Evolutionary conservation across 768 basidiomycete species (phyloP), one percentile per base, ranked within the genome.

Genomic region (Hygrophoropsis aurantiaca): DNA sequence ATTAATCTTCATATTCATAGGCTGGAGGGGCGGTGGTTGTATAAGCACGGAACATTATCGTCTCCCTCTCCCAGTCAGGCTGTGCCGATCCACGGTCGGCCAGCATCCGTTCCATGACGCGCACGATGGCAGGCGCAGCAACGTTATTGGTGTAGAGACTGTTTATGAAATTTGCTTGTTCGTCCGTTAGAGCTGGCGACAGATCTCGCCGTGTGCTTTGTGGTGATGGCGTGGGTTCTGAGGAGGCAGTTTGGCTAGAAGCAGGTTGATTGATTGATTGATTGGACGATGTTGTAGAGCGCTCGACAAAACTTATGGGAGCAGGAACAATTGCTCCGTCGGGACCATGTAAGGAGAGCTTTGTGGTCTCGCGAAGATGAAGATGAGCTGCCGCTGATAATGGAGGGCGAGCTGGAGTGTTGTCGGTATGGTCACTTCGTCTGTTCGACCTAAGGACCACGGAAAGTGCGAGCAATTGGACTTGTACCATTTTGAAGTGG

Each of bases 81-180:
- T n/a, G n/a, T n/a, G n/a, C 27, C 6, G 27, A 30, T 30, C 13
- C 27, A 6, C 13, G 27, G 6, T 13, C 7, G 27, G 57, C 50
- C 15, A 58, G 46, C 50, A 58, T 58, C 21, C 57, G 35, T 38
- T 54, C 56, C 30, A 58, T 58, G 11, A 58, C 53, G 2, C 56
- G 50, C 6, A 53, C 52, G 15, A 58, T 42, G 34, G 48, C 57
- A n/a, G 19, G 33, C 2, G 53, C 44, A 6, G 57, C 56, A 15
- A 58, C 40, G 20, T 50, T 54, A 13, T 55, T 52, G 24, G 34
- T 16, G 13, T 52, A 52, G 23, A 58, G 26, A 32, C 11, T 48
- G 20, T 55, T 54, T 23, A 55, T 44, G 35, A 55, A 58, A 42
- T 57, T 52, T 15, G 49, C 57, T 44, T 56, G 55, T 32, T 54